Conservation (phyloP, 2,329 filamentous ascomycete genomes). For the Diaporthe velutina region DNA sequence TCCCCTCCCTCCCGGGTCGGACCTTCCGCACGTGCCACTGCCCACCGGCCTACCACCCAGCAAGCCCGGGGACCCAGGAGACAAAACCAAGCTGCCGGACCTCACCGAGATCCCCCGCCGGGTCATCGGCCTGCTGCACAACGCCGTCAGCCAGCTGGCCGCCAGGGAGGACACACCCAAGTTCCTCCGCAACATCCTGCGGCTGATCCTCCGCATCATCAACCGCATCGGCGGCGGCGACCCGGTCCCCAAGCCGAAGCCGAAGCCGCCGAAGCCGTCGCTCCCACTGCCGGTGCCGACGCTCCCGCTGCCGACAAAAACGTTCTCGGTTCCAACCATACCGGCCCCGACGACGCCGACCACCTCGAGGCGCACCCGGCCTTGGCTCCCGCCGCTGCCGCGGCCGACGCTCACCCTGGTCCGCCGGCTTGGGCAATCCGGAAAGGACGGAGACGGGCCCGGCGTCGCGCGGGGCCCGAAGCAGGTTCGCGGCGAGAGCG, state of each 20-base stretch:
- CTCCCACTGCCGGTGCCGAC: neutral
- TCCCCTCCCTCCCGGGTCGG: neutral
- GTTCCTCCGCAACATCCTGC: neutral
- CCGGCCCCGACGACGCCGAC: neutral
- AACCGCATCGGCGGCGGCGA: slow-evolving; percentile 2
- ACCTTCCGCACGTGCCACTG: neutral
- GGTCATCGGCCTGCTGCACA: slow-evolving; percentile 5
- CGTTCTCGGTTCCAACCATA: neutral
- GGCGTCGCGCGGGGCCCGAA: no score
- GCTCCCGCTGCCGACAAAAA: neutral
- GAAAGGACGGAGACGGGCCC: neutral
- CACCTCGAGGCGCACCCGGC: neutral
- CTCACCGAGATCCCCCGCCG: slow-evolving; percentile 10
- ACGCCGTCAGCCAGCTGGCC: slow-evolving; percentile 10
- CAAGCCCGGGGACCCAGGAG: neutral
- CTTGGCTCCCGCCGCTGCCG: neutral
- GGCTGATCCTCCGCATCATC: slow-evolving; percentile 11
- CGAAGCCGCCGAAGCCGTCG: neutral
- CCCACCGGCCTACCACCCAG: neutral
- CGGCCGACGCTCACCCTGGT: neutral
- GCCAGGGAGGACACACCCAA: neutral
- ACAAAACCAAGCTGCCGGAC: neutral
- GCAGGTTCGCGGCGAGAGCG: neutral
- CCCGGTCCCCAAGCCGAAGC: neutral
- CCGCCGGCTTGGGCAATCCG: neutral